Conservation (phyloP, 2,329 filamentous ascomycete species). For the Cladosporium sp. region DNA sequence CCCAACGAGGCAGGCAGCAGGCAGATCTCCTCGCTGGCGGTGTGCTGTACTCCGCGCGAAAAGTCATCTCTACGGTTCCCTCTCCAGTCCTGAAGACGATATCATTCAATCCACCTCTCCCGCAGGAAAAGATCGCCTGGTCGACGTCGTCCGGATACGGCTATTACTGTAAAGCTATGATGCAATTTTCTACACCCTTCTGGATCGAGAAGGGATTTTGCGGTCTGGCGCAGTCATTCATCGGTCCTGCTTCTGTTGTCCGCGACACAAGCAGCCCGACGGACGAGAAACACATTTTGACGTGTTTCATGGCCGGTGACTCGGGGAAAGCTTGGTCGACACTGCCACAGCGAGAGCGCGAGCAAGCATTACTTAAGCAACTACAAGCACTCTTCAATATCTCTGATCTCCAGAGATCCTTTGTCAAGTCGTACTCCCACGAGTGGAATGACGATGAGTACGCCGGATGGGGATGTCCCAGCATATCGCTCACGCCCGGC, state of each 20-base stretch:
- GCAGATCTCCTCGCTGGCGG: neutral
- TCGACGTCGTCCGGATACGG: conserved; percentile 36
- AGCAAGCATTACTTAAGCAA: conserved; percentile 31
- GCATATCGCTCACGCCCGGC: conserved; percentile 21
- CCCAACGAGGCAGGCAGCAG: neutral
- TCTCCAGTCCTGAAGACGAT: conserved; percentile 43
- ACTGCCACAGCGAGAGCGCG: conserved; percentile 24
- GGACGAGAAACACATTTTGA: conserved; percentile 28
- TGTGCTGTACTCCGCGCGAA: conserved; percentile 27
- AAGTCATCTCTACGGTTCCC: conserved; percentile 46
- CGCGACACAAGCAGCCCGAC: conserved; percentile 38
- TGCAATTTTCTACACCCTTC: conserved; percentile 41
- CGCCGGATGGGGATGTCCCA: conserved; percentile 28
- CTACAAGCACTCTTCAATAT: conserved; percentile 27
- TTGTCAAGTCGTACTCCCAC: conserved; percentile 24
- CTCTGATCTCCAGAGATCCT: conserved; percentile 16
- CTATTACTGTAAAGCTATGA: conserved; percentile 48
- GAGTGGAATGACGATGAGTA: conserved; percentile 28
- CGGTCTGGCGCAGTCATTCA: conserved; percentile 42
- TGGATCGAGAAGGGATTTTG: conserved; percentile 42
- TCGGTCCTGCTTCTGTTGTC: conserved; percentile 41
- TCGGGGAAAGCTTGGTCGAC: conserved; percentile 33
- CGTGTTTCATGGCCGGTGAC: conserved; percentile 38
- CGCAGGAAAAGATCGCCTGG: conserved; percentile 34
- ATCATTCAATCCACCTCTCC: conserved; percentile 43